Evolutionary conservation across 345 rosid genomes (phyloP), one percentile per base, ranked within the genome.

Genomic region (Acer saccharum): DNA sequence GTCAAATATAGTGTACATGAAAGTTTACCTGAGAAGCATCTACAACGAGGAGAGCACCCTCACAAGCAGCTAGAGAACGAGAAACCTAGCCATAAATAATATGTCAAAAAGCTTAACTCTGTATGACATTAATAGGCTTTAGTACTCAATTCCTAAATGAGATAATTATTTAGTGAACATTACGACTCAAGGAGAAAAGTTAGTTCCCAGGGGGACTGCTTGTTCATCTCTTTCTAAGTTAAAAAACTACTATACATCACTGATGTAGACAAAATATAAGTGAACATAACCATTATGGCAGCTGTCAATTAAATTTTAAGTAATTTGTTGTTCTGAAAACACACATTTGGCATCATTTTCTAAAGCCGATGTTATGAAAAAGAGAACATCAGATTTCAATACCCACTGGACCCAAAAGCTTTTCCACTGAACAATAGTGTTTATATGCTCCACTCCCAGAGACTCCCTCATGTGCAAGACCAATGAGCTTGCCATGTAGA

Each of bases 1-100:
- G 58, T 27, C 48, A 60, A 63, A 1, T 17, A 57, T 32, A 61
- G 58, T 57, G 13, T 57, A 63, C 16, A 77, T 70, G 57, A 73
- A 71, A 50, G n/a, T 61, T 82, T 69, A 96, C 99, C 98, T 96
- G 99, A 41, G 99, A 93, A 82, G 99, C 97, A 87, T 96, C 99
- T 76, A 96, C 98, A 75, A 96, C 98, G 77, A 96, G 96, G 74
- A 96, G 97, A 77, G 99, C 99, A 82, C 99, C 99, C 90, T 96
- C 99, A 66, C 99, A 96, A 20, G 98, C 99, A 75, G 99, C 99
- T 85, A 96, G 98, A 63, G 99, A 96, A 79, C 99, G 93, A 46
- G 99, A 96, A 76, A 96, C 99, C 98, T 95, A 78, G 46, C 32
- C 20, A 75, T 46, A 79, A 25, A 68, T 25, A 68, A 27, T 29